Base-by-base conservation (phyloP, 768 basidiomycete species). In the Austroboletus festivus region DNA sequence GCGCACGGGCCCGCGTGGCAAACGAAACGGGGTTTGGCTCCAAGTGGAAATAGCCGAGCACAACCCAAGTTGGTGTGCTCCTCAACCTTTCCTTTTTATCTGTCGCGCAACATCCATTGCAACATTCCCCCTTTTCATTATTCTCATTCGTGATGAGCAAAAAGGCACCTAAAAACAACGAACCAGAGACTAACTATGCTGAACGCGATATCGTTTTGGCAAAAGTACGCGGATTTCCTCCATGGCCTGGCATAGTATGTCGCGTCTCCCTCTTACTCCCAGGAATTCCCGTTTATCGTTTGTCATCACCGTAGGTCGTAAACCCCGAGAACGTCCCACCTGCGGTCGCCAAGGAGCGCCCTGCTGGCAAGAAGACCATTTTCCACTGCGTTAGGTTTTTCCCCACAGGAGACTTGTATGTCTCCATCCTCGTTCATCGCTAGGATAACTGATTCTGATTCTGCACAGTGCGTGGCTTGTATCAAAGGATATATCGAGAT, bases 181-280 rank as follows among this genome's bases (percentile, higher is more conserved):
- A 77, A 55, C 64, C 69, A 55, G 64, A 63, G 52, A 64, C 73
- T 12, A 72, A 73, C 39, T 95, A 89, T 67, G 76, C 77, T 20
- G 63, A 78, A 47, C 84, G 87, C 69, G 93, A 98, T 62, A 75
- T 93, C 57, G 92, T 98, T 33, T 81, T 97, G 52, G 93, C 81
- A 21, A 94, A 95, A 75, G 73, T 99, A 65, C 90, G 89, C 72
- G 96, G 95, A 10, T 97, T 76, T 72, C 93, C 96, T 2, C 78
- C 88, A 4, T 99, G 96, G 96, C 96, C 93, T 46, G 91, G 83
- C 65, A 87, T 89, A 74, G 95, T 95, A 64, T 71, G 89, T 80
- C 50, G 53, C 61, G 61, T 56, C 52, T 56, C 42, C 54, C 54
- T 42, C 50, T 52, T 48, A 52, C 46, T 39, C 42, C 45, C 41